phyloP scores from a whole-genome alignment of 2,329 filamentous ascomycete species.

The Chaetomium olivaceum region DNA sequence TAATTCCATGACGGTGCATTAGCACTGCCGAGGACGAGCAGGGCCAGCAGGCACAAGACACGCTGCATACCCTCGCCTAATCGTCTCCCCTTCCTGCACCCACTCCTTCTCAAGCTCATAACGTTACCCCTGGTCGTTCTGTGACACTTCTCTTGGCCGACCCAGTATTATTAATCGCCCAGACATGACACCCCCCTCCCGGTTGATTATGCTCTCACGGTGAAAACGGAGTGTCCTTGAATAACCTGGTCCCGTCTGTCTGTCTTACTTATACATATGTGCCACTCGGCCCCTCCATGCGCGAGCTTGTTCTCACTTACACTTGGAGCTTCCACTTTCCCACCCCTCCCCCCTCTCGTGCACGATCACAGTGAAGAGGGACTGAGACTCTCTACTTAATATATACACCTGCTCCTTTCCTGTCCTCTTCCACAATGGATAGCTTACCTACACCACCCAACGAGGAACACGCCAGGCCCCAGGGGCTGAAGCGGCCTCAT shows the following conservation, averaged over 20 bases:
- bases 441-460: conserved; percentile 55
- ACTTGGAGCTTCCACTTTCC: neutral
- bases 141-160: conserved; percentile 12
- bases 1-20: conserved; percentile 15
- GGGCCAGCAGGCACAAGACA: neutral
- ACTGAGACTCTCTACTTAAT: neutral
- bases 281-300: neutral
- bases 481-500: conserved; percentile 42
- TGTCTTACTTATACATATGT: conserved; percentile 10
- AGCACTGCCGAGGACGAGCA: conserved; percentile 14
- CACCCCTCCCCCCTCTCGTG: neutral
- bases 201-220: conserved; percentile 22
- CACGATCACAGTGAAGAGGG: neutral
- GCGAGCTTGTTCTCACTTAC: conserved; percentile 2
- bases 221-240: conserved; percentile 11
- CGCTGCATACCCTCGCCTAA: conserved; percentile 11
- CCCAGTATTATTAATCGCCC: conserved; percentile 32
- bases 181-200: conserved; percentile 7
- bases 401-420: conserved; percentile 7
- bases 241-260: neutral
- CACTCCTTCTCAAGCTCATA: conserved; percentile 5
- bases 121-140: conserved; percentile 2
- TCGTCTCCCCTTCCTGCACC: conserved; percentile 10
- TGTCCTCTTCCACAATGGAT: conserved; percentile 45
- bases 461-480: conserved; percentile 46